These are phyloP conservation scores for Potentilla sterilis DNA, from an alignment of 306 rosid genomes.

Conservation along the genomic window DNA sequence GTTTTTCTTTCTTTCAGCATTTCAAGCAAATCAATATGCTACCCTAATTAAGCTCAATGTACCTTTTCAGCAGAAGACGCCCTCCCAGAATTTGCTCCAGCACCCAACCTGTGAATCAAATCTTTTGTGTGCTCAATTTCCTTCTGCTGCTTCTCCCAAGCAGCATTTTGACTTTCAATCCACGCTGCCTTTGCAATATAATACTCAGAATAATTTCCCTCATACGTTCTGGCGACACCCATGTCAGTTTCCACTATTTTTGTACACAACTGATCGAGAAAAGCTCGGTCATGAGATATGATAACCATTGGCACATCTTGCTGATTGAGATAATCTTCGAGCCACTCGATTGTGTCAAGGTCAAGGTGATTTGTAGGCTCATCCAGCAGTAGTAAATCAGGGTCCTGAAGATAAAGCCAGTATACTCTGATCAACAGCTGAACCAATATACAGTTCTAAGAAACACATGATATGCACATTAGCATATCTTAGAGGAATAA, in stretches of 20 bases:
- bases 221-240: constrained; percentile 84
- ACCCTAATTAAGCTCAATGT: constrained; percentile 17
- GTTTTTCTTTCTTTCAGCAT: background rate
- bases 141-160: constrained; percentile 99
- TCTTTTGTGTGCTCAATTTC: constrained; percentile 88
- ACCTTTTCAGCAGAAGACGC: constrained; percentile 98
- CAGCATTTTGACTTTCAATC: constrained; percentile 86
- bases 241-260: constrained; percentile 98
- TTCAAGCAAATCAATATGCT: background rate
- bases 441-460: constrained; percentile 10
- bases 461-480: background rate
- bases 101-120: constrained; percentile 79
- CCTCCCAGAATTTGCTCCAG: constrained; percentile 96
- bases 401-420: constrained; percentile 63
- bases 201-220: constrained; percentile 85
- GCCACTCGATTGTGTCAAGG: constrained; percentile 99
- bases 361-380: constrained; percentile 98
- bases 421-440: constrained; percentile 5
- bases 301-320: constrained; percentile 98
- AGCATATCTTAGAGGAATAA: background rate
- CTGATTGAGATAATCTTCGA: constrained; percentile 77
- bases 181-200: constrained; percentile 72
- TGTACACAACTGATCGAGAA: constrained; percentile 95
- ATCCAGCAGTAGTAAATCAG: constrained; percentile 85
- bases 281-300: constrained; percentile 96